Conservation (phyloP, 129 eudicot species). For the Pseudognaphalium luteoalbum region DNA sequence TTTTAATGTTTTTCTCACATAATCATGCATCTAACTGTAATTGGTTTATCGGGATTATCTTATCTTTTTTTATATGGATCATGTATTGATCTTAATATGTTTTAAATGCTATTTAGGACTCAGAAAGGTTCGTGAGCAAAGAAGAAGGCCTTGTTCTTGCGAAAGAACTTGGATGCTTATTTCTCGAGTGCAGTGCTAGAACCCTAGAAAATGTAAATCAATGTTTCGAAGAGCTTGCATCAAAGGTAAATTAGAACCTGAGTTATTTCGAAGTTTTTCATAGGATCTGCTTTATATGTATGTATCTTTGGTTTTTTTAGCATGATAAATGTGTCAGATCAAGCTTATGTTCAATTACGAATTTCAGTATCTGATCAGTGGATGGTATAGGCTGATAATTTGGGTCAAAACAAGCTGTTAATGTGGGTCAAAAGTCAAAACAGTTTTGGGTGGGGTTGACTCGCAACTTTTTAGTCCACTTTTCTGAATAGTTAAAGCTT, state of each 20-base stretch:
- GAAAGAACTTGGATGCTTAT: constrained; percentile 63
- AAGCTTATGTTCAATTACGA: neutral
- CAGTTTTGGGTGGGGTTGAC: neutral
- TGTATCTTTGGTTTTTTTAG: neutral
- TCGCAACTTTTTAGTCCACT: neutral
- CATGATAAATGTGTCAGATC: neutral
- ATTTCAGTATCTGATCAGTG: neutral
- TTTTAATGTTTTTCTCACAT: neutral
- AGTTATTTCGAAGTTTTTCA: neutral
- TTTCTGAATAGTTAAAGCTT: no score
- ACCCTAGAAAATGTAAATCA: constrained; percentile 68
- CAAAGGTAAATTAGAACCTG: constrained; percentile 38
- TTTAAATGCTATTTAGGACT: constrained; percentile 42
- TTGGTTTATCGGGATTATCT: neutral
- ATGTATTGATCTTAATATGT: neutral
- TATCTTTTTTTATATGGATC: neutral
- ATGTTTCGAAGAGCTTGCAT: constrained; percentile 64
- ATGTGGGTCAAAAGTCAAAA: neutral
- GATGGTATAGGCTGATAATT: neutral
- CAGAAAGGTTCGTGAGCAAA: constrained; percentile 68
- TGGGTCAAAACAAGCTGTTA: neutral
- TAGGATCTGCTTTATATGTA: constrained; percentile 1
- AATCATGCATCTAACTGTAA: neutral
- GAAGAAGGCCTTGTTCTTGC: constrained; percentile 72
- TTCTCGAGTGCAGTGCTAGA: constrained; percentile 69